These are phyloP conservation scores for Didymosphaeria variabile DNA, from an alignment of 2,329 filamentous ascomycete genomes.

Conservation along the genomic window DNA sequence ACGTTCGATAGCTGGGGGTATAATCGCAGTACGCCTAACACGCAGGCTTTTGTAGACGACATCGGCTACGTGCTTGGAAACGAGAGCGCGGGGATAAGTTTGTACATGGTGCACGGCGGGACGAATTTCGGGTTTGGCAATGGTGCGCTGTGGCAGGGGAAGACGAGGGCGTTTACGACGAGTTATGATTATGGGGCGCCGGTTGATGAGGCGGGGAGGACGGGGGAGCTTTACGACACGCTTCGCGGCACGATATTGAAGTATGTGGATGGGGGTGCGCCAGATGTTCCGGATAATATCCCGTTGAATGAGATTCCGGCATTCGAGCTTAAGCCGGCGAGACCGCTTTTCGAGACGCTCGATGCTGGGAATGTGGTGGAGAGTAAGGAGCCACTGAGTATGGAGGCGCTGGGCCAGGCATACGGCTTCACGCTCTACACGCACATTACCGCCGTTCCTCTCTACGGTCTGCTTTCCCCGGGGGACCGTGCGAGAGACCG, in stretches of 20 bases:
- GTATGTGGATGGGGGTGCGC: constrained; percentile 50
- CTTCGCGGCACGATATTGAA: constrained; percentile 53
- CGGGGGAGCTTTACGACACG: constrained; percentile 55
- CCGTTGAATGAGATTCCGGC: constrained; percentile 46
- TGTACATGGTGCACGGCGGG: constrained; percentile 65
- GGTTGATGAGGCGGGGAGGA: constrained; percentile 60
- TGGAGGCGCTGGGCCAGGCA: constrained; percentile 58
- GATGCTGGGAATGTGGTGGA: constrained; percentile 26
- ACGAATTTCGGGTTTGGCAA: constrained; percentile 62
- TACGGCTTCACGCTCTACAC: constrained; percentile 59
- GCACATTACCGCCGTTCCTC: constrained; percentile 37
- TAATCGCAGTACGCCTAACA: constrained; percentile 47
- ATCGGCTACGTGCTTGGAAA: constrained; percentile 36
- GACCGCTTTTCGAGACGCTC: constrained; percentile 51
- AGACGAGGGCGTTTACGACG: constrained; percentile 54
- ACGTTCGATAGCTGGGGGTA: constrained; percentile 58
- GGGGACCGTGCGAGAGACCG: constrained; percentile 59
- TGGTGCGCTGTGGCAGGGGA: constrained; percentile 56
- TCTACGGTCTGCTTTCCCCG: constrained; percentile 48
- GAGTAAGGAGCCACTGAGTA: constrained; percentile 48
- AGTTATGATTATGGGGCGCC: constrained; percentile 63
- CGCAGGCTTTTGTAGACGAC: constrained; percentile 29
- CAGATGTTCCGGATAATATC: constrained; percentile 46
- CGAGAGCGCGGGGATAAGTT: constrained; percentile 53
- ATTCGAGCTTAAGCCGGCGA: constrained; percentile 51